Evolutionary conservation across 2,329 filamentous ascomycete genomes (phyloP).

Genomic region (Trichoderma koningiopsis): DNA sequence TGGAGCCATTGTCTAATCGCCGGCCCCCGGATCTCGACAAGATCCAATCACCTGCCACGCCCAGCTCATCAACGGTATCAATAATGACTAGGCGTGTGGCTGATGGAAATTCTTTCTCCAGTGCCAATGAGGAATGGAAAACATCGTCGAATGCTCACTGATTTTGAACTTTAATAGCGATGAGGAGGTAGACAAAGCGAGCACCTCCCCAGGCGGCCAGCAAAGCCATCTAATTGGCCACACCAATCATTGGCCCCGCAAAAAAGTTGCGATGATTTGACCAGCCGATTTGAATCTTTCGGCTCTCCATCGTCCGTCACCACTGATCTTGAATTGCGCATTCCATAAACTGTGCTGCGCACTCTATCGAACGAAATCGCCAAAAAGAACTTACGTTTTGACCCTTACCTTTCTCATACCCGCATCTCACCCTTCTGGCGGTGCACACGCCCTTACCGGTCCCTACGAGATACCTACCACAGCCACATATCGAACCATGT

Average conservation of each 20-base stretch:
- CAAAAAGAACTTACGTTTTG: neutral
- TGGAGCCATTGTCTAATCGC: neutral
- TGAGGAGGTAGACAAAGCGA: neutral
- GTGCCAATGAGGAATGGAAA: neutral
- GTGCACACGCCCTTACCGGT: neutral
- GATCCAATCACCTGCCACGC: neutral
- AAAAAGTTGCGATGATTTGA: conserved; percentile 25
- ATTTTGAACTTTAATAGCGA: too few relatives aligned
- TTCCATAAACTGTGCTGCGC: neutral
- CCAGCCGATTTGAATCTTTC: neutral
- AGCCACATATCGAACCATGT: conserved; percentile 31
- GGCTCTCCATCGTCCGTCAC: neutral
- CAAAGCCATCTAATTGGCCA: conserved; percentile 1
- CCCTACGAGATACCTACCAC: neutral
- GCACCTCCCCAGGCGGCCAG: neutral
- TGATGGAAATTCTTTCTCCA: neutral
- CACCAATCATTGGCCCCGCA: conserved; percentile 4
- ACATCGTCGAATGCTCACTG: neutral
- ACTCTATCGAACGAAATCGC: neutral
- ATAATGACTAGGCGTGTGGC: neutral
- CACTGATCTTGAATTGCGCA: neutral
- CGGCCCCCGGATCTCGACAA: neutral
- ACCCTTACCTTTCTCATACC: neutral
- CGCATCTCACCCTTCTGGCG: neutral
- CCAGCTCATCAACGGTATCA: neutral